Conservation (phyloP, 2,329 filamentous ascomycete genomes). For the Metarhizium rileyi region DNA sequence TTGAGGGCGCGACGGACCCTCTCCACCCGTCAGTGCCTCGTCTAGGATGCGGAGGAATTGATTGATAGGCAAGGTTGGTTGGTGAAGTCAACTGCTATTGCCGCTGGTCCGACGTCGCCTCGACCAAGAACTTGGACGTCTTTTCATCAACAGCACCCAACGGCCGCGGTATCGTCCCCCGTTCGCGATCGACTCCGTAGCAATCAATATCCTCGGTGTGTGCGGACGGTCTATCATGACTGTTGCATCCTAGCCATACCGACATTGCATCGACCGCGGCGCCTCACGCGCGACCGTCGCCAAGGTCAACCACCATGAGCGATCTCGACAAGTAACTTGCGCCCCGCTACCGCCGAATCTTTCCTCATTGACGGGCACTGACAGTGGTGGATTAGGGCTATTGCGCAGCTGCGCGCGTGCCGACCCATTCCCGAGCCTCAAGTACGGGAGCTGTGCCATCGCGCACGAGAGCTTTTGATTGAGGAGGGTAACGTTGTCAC, state of each 20-base stretch:
- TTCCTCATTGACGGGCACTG: not conserved
- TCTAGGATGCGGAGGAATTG: too few species aligned
- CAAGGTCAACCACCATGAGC: conserved; percentile 54
- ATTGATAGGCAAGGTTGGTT: too few species aligned
- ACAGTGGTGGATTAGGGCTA: conserved; percentile 52
- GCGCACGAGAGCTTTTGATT: conserved; percentile 88
- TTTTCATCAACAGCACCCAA: not conserved
- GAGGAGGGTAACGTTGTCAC: conserved; percentile 97
- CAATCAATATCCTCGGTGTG: not conserved
- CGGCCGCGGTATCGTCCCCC: not conserved
- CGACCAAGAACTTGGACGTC: not conserved
- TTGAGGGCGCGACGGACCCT: not conserved
- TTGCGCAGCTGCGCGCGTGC: conserved; percentile 89
- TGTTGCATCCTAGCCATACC: conserved; percentile 3
- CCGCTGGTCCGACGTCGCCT: not conserved
- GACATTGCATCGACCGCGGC: conserved; percentile 12
- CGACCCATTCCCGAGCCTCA: conserved; percentile 91
- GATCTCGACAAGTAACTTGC: conserved; percentile 74
- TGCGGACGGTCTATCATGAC: conserved; percentile 18
- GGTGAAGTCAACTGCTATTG: too few species aligned
- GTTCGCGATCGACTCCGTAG: too few species aligned
- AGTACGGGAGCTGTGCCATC: conserved; percentile 95
- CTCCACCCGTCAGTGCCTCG: too few species aligned
- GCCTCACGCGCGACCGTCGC: conserved; percentile 5
- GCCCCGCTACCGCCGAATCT: conserved; percentile 7